phyloP scores from a whole-genome alignment of 768 basidiomycete genomes.

The Russula olivacea region DNA sequence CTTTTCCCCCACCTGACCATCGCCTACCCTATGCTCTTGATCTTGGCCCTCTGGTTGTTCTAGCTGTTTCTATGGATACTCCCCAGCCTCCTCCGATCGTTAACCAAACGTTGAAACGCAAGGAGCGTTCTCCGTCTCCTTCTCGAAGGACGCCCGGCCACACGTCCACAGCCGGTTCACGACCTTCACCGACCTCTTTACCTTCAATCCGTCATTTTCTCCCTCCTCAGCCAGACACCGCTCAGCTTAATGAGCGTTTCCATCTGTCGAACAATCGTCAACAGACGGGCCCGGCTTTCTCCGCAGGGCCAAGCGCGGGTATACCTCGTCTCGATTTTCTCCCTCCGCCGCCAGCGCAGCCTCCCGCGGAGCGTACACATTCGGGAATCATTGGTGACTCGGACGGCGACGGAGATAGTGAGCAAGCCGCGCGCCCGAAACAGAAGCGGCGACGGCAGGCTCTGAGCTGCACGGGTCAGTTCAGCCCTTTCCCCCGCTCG shows the following conservation, averaged over 20 bases:
- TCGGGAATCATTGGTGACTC: constrained; percentile 45
- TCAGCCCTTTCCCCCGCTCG: constrained; percentile 20
- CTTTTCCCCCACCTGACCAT: constrained; percentile 18
- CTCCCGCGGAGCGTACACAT: constrained; percentile 25
- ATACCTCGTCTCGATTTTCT: constrained; percentile 23
- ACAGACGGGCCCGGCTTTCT: constrained; percentile 7
- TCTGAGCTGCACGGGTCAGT: constrained; percentile 76
- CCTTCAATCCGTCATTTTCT: constrained; percentile 26
- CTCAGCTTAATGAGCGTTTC: constrained; percentile 19
- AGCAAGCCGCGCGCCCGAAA: constrained; percentile 57
- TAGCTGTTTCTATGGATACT: constrained; percentile 21
- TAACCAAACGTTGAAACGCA: constrained; percentile 23
- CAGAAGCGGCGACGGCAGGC: constrained; percentile 81
- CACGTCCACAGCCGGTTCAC: constrained; percentile 9
- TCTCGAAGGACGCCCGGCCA: constrained; percentile 8
- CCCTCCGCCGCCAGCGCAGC: constrained; percentile 15
- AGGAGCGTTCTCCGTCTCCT: constrained; percentile 24
- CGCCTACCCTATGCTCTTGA: constrained; percentile 15
- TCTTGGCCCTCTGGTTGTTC: constrained; percentile 6
- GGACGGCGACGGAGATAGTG: constrained; percentile 42
- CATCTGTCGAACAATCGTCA: constrained; percentile 16
- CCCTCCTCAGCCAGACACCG: constrained; percentile 19
- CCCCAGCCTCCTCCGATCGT: constrained; percentile 19
- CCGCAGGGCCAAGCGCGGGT: constrained; percentile 23
- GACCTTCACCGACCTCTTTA: constrained; percentile 23